Percentiles rank a stretch among this genome's conserved stretches.
phyloP scores from a whole-genome alignment of 495 filamentous ascomycete species.

The Cercophora samala region DNA sequence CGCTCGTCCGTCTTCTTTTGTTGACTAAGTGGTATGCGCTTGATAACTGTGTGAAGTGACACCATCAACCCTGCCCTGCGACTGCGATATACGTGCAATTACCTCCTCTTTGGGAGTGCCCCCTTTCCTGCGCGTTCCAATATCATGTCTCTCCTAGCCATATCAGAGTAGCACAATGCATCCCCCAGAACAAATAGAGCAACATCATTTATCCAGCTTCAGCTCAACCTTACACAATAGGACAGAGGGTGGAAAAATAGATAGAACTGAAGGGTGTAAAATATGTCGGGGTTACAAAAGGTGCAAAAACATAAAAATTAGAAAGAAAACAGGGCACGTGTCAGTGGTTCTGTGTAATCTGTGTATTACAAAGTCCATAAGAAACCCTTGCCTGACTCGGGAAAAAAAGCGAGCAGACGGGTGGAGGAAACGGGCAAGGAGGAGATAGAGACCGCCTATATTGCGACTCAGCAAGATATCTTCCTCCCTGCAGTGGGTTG shows the following conservation, averaged over 20 bases:
- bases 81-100: neutral
- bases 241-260: neutral
- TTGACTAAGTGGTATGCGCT: neutral
- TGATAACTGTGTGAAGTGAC: neutral
- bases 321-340: neutral
- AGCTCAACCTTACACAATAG: neutral
- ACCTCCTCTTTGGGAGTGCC: neutral
- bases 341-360: neutral
- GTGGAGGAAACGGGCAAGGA: neutral
- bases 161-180: neutral
- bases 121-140: neutral
- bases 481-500: neutral
- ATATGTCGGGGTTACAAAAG: neutral
- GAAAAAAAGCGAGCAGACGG: neutral
- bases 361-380: neutral
- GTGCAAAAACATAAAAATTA: neutral
- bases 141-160: neutral
- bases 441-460: neutral
- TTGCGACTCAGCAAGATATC: neutral
- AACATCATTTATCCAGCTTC: constrained; percentile 2
- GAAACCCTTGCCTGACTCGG: neutral
- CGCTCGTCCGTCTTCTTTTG: neutral
- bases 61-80: neutral
- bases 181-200: neutral
- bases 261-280: neutral